These are phyloP conservation scores for Ustilago esculenta DNA, from an alignment of 1,284 basidiomycete genomes.

Conservation along the genomic window DNA sequence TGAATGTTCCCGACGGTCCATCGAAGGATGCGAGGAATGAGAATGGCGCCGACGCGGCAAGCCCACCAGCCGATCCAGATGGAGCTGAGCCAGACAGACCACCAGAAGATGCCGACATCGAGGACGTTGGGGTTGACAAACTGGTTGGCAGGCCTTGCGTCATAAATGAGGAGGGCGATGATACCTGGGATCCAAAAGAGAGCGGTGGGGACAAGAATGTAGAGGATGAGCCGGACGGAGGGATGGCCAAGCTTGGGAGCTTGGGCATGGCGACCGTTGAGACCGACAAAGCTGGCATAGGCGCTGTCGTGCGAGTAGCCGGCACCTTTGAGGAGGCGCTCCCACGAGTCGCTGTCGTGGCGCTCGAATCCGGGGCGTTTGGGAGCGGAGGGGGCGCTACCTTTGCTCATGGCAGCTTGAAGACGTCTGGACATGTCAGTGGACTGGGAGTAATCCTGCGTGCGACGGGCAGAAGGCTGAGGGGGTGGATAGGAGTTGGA, in stretches of 20 bases:
- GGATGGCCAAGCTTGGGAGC: constrained; percentile 19
- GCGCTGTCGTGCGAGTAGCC: constrained; percentile 38
- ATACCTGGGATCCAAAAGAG: constrained; percentile 72
- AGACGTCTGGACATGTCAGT: constrained; percentile 22
- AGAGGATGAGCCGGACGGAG: constrained; percentile 31
- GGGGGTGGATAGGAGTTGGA: constrained; percentile 33
- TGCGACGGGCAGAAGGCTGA: background rate
- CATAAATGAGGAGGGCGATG: constrained; percentile 73
- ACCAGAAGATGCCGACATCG: constrained; percentile 77
- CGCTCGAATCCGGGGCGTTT: constrained; percentile 28
- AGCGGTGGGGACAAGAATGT: constrained; percentile 47
- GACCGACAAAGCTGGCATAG: constrained; percentile 46
- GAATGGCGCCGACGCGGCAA: constrained; percentile 74
- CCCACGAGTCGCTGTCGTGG: constrained; percentile 51
- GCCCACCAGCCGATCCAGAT: constrained; percentile 88
- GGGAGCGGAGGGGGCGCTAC: constrained; percentile 3
- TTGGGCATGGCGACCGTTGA: constrained; percentile 23
- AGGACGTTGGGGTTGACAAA: constrained; percentile 69
- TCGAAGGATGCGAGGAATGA: constrained; percentile 37
- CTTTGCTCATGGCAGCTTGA: constrained; percentile 11
- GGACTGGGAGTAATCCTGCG: constrained; percentile 24
- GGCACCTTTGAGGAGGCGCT: constrained; percentile 43
- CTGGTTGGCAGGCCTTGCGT: constrained; percentile 71
- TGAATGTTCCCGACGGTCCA: constrained; percentile 65
- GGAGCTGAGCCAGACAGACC: constrained; percentile 85